A percentile compares a stretch with the other conserved stretches of the same genome.
These are phyloP conservation scores for Adiantum capillusveneris DNA, from an alignment of 75 land plant genomes.

Conservation along the genomic window DNA sequence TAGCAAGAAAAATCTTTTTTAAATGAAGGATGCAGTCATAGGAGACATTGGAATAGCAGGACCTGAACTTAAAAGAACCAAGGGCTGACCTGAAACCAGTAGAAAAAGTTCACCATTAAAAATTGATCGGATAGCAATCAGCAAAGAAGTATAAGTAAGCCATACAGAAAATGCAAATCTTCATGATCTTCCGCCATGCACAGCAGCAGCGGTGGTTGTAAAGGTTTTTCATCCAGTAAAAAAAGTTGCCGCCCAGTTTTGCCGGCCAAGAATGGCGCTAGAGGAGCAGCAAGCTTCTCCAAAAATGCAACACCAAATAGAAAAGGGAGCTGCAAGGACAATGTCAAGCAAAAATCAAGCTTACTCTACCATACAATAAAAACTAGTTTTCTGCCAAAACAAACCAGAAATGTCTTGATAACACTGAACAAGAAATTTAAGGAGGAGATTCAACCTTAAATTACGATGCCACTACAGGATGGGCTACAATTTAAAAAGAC, in stretches of 20 bases:
- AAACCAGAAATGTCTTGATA: too few relatives aligned
- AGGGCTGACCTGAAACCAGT: constrained; percentile 76
- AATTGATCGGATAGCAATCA: too few relatives aligned
- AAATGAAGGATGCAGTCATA: constrained; percentile 88
- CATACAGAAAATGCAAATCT: constrained; percentile 81
- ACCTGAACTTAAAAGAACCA: constrained; percentile 59
- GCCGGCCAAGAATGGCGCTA: constrained; percentile 69
- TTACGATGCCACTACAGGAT: too few relatives aligned
- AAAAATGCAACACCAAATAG: constrained; percentile 76
- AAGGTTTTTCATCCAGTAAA: constrained; percentile 76
- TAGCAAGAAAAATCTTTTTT: too few relatives aligned
- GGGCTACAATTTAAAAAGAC: too few relatives aligned
- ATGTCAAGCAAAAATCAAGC: too few relatives aligned
- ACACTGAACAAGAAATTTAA: too few relatives aligned
- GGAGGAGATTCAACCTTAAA: too few relatives aligned
- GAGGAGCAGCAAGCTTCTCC: constrained; percentile 81
- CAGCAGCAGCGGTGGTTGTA: constrained; percentile 73
- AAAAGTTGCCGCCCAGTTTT: constrained; percentile 86
- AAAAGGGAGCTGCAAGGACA: constrained; percentile 74
- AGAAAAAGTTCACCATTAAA: constrained; percentile 1
- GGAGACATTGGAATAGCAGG: constrained; percentile 78
- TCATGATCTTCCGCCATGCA: constrained; percentile 82
- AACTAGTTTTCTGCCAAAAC: too few relatives aligned
- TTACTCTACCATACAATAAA: too few relatives aligned
- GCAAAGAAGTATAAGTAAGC: neutral